Conservation (phyloP, 139 green algal genomes). For the Chlamydomonas sp. region DNA sequence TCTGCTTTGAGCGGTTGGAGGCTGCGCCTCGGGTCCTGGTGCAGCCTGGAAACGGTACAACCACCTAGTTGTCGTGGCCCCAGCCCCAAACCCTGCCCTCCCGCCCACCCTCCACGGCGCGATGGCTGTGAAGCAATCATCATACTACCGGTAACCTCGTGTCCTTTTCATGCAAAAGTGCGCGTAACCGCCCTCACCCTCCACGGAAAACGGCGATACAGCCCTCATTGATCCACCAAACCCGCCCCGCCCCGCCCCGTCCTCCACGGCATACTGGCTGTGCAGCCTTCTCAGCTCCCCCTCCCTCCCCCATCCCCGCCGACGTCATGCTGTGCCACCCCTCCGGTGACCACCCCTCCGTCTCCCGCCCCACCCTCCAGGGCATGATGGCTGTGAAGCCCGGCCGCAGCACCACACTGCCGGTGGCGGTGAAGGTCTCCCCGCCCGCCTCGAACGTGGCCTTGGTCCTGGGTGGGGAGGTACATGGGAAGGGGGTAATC, state of each 20-base stretch:
- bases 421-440: constrained; percentile 74
- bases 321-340: no score
- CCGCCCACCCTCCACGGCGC: constrained; percentile 71
- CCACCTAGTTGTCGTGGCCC: neutral
- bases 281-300: no score
- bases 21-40: no score
- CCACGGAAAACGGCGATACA: no score
- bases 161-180: no score
- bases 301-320: no score
- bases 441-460: constrained; percentile 60
- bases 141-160: constrained; percentile 30
- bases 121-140: constrained; percentile 79
- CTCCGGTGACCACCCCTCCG: no score
- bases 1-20: no score
- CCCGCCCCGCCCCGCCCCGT: no score
- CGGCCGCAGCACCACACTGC: constrained; percentile 57
- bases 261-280: no score
- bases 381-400: constrained; percentile 89
- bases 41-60: neutral
- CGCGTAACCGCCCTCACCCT: no score
- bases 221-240: no score
- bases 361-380: constrained; percentile 62
- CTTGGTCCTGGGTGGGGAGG: constrained; percentile 42
- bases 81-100: neutral
- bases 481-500: neutral